A percentile compares a stretch with the other conserved stretches of the same genome.
Conservation (phyloP, 2,329 filamentous ascomycete species). For the Ceratocystis diversiconidia region DNA sequence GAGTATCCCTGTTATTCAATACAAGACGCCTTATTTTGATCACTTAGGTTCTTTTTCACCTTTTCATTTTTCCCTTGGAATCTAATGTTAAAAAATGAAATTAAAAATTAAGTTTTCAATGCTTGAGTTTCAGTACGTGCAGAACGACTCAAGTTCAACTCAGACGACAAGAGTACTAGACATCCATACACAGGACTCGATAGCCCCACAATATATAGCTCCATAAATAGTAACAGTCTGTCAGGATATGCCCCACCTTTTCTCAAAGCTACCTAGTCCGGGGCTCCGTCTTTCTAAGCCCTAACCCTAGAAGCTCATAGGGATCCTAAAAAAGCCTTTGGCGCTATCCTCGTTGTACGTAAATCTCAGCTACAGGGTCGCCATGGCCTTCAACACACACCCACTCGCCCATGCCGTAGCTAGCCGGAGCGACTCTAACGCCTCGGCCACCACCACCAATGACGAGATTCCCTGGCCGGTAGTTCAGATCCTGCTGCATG, state of each 20-base stretch:
- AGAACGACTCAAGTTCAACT: no score
- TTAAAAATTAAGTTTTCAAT: background rate
- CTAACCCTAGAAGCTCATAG: background rate
- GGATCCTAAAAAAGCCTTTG: no score
- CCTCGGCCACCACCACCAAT: slow-evolving; percentile 65
- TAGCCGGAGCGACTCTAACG: slow-evolving; percentile 42
- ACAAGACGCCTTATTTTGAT: no score
- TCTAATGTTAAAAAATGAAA: background rate
- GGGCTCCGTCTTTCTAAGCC: background rate
- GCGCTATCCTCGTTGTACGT: slow-evolving; percentile 31
- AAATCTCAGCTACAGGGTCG: slow-evolving; percentile 55
- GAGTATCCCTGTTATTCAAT: no score
- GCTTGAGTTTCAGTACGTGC: background rate
- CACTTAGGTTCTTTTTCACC: no score
- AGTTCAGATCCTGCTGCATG: slow-evolving; percentile 47
- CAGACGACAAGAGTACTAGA: no score
- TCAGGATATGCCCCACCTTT: background rate
- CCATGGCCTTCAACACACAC: slow-evolving; percentile 48
- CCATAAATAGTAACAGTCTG: background rate
- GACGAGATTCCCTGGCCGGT: slow-evolving; percentile 68
- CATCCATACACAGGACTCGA: background rate
- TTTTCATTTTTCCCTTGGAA: background rate
- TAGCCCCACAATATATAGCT: no score
- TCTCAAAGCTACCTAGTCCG: background rate
- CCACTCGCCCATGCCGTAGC: slow-evolving; percentile 60